Conservation (phyloP, 306 rosid genomes). For the Acacia acuminata region DNA sequence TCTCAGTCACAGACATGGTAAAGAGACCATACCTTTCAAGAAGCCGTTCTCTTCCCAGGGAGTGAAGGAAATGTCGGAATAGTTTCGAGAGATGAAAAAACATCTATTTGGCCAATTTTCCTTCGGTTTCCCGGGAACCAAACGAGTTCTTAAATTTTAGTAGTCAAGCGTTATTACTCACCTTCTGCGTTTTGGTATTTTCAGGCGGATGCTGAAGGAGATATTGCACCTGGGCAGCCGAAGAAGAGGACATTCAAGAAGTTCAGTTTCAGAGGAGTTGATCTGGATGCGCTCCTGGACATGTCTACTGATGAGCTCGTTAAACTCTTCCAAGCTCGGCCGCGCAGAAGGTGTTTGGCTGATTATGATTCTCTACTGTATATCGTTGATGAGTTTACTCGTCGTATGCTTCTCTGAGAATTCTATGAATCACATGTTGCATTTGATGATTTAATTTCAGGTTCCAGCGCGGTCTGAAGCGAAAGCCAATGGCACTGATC, state of each 20-base stretch:
- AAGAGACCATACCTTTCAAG: background rate
- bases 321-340: conserved; percentile 63
- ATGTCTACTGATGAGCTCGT: conserved; percentile 72
- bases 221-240: conserved; percentile 51
- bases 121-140: conserved; percentile 21
- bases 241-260: conserved; percentile 77
- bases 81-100: background rate
- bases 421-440: background rate
- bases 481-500: conserved; percentile 41
- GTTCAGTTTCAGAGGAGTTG: conserved; percentile 68
- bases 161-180: background rate
- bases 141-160: background rate
- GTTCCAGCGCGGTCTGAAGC: conserved; percentile 32
- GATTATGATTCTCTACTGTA: background rate
- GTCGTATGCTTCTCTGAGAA: background rate
- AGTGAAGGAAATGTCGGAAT: background rate
- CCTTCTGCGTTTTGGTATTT: background rate
- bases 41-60: background rate
- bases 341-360: conserved; percentile 55
- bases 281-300: conserved; percentile 61
- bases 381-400: background rate
- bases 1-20: conserved; percentile 2
- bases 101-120: background rate
- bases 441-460: background rate
- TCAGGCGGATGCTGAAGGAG: conserved; percentile 61